Evolutionary conservation across 345 rosid genomes (phyloP).

Genomic region (Pistacia atlantica): DNA sequence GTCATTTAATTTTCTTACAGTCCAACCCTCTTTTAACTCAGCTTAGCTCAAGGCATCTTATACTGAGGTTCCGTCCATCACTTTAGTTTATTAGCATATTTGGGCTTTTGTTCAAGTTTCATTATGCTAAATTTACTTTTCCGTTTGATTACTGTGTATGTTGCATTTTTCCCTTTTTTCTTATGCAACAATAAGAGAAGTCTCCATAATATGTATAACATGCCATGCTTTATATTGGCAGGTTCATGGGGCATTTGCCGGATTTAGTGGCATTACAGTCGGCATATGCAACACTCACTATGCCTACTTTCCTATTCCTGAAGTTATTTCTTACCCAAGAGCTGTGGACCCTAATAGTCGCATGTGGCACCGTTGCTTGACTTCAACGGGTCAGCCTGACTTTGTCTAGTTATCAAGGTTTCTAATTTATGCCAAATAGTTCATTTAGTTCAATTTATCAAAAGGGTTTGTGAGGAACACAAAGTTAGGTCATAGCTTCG

Average conservation of each 20-base stretch:
- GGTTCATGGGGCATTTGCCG: slow-evolving; percentile 99
- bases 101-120: background rate
- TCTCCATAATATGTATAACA: background rate
- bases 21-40: background rate
- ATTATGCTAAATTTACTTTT: background rate
- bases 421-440: slow-evolving; percentile 25
- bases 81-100: background rate
- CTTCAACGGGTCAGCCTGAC: slow-evolving; percentile 97
- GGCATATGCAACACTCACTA: slow-evolving; percentile 98
- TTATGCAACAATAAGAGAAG: background rate
- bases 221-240: slow-evolving; percentile 32
- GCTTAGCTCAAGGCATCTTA: background rate
- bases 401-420: slow-evolving; percentile 38
- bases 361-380: slow-evolving; percentile 99
- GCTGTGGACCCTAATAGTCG: slow-evolving; percentile 93
- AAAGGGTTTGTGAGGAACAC: background rate
- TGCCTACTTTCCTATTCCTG: slow-evolving; percentile 90
- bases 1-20: background rate
- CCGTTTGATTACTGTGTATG: background rate
- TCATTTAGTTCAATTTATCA: background rate
- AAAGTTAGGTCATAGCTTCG: background rate
- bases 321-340: slow-evolving; percentile 85
- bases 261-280: slow-evolving; percentile 91
- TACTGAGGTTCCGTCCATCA: background rate
- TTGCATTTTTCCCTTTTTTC: too few relatives aligned